Base-by-base conservation (phyloP, 148 eudicot species). In the Beta vulgaris region DNA sequence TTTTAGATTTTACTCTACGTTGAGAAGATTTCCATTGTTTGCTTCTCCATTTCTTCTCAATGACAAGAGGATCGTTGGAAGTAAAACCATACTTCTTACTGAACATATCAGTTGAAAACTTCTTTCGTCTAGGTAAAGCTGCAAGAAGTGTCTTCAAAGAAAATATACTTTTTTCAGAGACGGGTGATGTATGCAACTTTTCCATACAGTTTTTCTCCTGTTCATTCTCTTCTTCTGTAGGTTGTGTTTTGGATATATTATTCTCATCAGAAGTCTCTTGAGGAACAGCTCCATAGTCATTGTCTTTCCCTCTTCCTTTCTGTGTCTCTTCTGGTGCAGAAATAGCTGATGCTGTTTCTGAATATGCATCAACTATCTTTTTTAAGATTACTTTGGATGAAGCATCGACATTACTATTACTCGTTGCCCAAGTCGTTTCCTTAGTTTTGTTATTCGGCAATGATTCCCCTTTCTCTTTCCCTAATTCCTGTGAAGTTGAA, bases 151-250 rank as follows among this genome's bases (percentile, higher is more conserved):
- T 78, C 68, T 80, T 75, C 77, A 72, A 76, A 19, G 77, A 84
- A 68, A 61, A 48, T 42, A 70, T 79, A 55, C 81, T 69, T 65
- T 62, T 79, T 81, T 80, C 86, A 54, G 39, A 54, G 44, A 55
- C 21, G 12, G 81, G 68, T 68, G 76, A 65, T 29, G 69, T 60
- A 59, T 25, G 51, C 79, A 78, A 65, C 40, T 85, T 82, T 51
- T 59, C 70, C 32, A 49, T 46, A 65, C 83, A 66, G 4, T 57
- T 69, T 48, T 37, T 55, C 66, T 42, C 35, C 71, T 85, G 81
- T n/a, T 40, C 69, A 28, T 18, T 28, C 60, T 63, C 72, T 31
- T 32, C 75, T 31, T 55, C 28, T 34, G 48, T 63, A 51, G 49
- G 54, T 42, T 32, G 35, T 7, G 48, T 35, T 28, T 46, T n/a